Conservation (phyloP, 352 stramenopile genomes). For the Globisporangium acanthophoron region DNA sequence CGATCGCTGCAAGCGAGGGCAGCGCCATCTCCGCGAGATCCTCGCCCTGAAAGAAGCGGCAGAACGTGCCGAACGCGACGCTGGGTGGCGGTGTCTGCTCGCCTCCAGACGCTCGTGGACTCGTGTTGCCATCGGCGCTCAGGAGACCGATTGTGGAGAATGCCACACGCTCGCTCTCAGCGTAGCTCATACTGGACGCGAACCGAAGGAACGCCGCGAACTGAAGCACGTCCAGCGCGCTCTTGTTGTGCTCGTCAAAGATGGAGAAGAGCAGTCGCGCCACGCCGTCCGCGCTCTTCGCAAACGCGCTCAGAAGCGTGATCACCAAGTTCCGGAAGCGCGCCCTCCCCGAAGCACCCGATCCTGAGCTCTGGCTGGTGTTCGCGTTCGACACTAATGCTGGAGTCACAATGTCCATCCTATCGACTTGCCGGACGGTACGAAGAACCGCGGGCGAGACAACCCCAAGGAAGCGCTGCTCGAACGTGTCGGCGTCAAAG, state of each 20-base stretch:
- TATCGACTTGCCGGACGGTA: slow-evolving; percentile 2
- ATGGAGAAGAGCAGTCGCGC: slow-evolving; percentile 37
- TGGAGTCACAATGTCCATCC: neutral
- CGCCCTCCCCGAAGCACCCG: neutral
- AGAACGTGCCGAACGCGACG: slow-evolving; percentile 20
- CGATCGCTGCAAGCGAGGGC: slow-evolving; percentile 13
- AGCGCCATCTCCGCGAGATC: neutral
- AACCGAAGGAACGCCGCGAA: slow-evolving; percentile 20
- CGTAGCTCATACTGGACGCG: slow-evolving; percentile 1
- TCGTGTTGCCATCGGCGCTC: slow-evolving; percentile 7
- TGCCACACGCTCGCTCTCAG: slow-evolving; percentile 17
- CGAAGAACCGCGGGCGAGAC: neutral
- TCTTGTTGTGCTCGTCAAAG: slow-evolving; percentile 29
- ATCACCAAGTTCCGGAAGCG: slow-evolving; percentile 20
- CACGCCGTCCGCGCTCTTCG: slow-evolving; percentile 19
- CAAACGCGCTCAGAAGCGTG: slow-evolving; percentile 27
- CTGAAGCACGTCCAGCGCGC: slow-evolving; percentile 17
- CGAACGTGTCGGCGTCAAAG: slow-evolving; percentile 5
- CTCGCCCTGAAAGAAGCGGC: slow-evolving; percentile 10
- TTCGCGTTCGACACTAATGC: neutral
- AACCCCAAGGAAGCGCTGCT: slow-evolving; percentile 4
- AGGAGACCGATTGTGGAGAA: slow-evolving; percentile 1
- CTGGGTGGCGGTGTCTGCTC: neutral
- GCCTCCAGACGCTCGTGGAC: neutral
- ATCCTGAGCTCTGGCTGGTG: neutral